Percentiles rank a stretch among this genome's conserved stretches.
These are phyloP conservation scores for Vicia villosa DNA, from an alignment of 306 rosid genomes.

Conservation along the genomic window DNA sequence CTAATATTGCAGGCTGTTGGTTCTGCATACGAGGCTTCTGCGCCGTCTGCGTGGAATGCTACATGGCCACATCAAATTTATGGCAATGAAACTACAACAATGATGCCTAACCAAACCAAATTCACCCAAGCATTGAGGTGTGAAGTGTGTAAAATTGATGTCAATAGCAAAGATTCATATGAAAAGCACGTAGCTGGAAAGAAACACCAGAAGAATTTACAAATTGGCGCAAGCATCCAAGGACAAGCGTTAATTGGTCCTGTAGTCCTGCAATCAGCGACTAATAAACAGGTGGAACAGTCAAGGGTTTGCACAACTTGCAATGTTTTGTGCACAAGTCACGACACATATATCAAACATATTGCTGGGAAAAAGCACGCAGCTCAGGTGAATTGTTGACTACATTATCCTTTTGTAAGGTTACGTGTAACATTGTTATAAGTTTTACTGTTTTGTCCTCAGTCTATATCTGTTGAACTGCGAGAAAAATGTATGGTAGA, in stretches of 20 bases:
- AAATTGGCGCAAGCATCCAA: conserved; percentile 32
- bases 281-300: conserved; percentile 50
- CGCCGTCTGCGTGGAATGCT: conserved; percentile 39
- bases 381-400: conserved; percentile 56
- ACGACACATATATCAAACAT: conserved; percentile 58
- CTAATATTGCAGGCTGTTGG: conserved; percentile 48
- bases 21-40: conserved; percentile 42
- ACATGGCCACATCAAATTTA: conserved; percentile 39
- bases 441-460: conserved; percentile 3
- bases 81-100: conserved; percentile 12
- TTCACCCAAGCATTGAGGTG: conserved; percentile 39
- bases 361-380: conserved; percentile 62
- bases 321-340: conserved; percentile 60
- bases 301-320: conserved; percentile 53
- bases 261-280: conserved; percentile 39
- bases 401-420: conserved; percentile 26
- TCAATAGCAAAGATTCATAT: conserved; percentile 48
- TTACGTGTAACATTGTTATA: no score
- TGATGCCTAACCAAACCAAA: conserved; percentile 40
- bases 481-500: no score
- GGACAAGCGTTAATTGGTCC: conserved; percentile 25
- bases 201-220: conserved; percentile 53
- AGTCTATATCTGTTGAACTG: neutral
- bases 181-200: conserved; percentile 50
- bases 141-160: conserved; percentile 54